Evolutionary conservation across 345 rosid genomes (phyloP), one percentile per base, ranked within the genome.

Genomic region (Capsella bursapastoris): DNA sequence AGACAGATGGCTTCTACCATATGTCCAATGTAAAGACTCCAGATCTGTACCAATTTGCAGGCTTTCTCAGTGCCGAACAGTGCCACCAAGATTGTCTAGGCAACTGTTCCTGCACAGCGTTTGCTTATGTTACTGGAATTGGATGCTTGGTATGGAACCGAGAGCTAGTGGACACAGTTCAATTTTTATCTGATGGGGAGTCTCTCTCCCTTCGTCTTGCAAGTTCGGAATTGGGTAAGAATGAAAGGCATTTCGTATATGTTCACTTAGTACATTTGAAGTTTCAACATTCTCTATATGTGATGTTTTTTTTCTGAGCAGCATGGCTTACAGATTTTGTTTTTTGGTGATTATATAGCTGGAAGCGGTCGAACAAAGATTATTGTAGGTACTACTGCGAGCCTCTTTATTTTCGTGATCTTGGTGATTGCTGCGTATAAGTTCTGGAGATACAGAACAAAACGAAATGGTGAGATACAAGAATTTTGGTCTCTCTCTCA

Each of bases 131-230:
- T 13, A 45, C 43, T 68, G 80, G 70, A 10, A 76, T 68, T 52
- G 78, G 81, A 37, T 78, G 81, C 49, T 40, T 72, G 22, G 51
- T 61, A 7, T 73, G 81, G 81, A 71, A 34, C n/a, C 41, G 60
- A 4, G 27, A 72, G 65, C 70, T 78, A 0, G 6, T 79, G 55
- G 62, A 74, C 48, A 73, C 71, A 2, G 57, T 64, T 52, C 71
- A 77, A 2, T 70, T 56, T 56, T 45, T 6, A 15, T 4, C 50
- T 34, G 60, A 49, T 45, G 80, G 76, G 43, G 75, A 70, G 22
- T 27, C 15, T 68, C 57, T 68, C 14, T 63, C 18, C 34, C 44
- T 76, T 16, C 69, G 75, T 32, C 57, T 77, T 63, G 66, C 76
- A 32, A 40, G 49, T 56, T 70, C 66, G 15, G 80, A 77, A 64